Evolutionary conservation across 768 basidiomycete genomes (phyloP).

Genomic region (Hydnum rufescens): DNA sequence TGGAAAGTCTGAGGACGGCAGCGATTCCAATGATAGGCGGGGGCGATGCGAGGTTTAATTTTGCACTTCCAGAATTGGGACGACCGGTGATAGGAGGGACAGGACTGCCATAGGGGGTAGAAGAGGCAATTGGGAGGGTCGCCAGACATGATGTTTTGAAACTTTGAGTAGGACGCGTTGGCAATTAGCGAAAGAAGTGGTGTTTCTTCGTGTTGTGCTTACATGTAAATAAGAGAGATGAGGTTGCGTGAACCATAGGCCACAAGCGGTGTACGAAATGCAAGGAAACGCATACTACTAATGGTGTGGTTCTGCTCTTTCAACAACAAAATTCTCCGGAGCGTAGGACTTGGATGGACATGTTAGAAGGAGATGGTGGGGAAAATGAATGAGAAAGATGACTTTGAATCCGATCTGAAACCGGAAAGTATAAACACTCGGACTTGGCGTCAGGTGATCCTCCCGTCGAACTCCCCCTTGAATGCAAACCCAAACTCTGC

Average conservation of each 20-base stretch:
- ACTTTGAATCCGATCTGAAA: too few relatives aligned
- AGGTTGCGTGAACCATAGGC: slow-evolving; percentile 95
- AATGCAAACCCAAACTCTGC: too few relatives aligned
- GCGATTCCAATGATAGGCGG: slow-evolving; percentile 76
- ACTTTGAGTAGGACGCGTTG: slow-evolving; percentile 79
- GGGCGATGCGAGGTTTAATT: slow-evolving; percentile 49
- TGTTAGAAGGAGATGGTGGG: slow-evolving; percentile 91
- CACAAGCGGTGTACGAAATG: slow-evolving; percentile 11
- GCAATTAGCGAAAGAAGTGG: slow-evolving; percentile 73
- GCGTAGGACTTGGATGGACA: slow-evolving; percentile 81
- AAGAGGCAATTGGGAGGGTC: slow-evolving; percentile 51
- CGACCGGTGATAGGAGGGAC: slow-evolving; percentile 23
- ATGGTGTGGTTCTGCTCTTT: slow-evolving; percentile 72
- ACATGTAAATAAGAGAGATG: slow-evolving; percentile 77
- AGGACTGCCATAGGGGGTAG: slow-evolving; percentile 49
- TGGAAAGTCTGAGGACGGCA: slow-evolving; percentile 70
- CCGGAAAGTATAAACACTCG: too few relatives aligned
- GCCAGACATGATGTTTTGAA: slow-evolving; percentile 90
- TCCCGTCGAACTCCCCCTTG: too few relatives aligned
- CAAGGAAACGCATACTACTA: slow-evolving; percentile 45
- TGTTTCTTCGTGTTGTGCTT: slow-evolving; percentile 33
- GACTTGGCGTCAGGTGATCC: too few relatives aligned
- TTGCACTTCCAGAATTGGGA: slow-evolving; percentile 32
- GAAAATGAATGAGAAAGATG: too few relatives aligned
- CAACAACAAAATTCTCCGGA: slow-evolving; percentile 82